phyloP scores from a whole-genome alignment of 1,284 basidiomycete species.

The Microbotryum lychnidis-dioicae region DNA sequence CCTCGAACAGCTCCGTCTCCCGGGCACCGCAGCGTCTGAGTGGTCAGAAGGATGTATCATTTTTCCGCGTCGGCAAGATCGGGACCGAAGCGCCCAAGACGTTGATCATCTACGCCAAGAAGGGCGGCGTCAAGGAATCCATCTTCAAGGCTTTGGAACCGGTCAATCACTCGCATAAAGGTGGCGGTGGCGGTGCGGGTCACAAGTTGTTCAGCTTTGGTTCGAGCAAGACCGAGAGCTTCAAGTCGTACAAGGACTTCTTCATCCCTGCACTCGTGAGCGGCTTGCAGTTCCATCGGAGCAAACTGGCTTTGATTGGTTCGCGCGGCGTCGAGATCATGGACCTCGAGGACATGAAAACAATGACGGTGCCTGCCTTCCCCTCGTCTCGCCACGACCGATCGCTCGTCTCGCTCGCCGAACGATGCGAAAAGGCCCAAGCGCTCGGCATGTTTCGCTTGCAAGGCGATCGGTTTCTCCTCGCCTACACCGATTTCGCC shows the following conservation, averaged over 20 bases:
- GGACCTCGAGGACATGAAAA: conserved; percentile 56
- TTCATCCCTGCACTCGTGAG: conserved; percentile 82
- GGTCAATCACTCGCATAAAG: conserved; percentile 70
- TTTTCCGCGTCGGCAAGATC: conserved; percentile 84
- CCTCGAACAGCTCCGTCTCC: conserved; percentile 15
- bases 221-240: conserved; percentile 71
- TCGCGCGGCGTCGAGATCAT: conserved; percentile 66
- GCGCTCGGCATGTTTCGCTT: conserved; percentile 84
- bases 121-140: conserved; percentile 80
- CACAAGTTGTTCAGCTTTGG: conserved; percentile 63
- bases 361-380: conserved; percentile 54
- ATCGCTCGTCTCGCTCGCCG: conserved; percentile 60
- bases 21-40: conserved; percentile 70
- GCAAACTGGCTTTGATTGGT: conserved; percentile 82
- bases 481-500: conserved; percentile 91
- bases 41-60: conserved; percentile 80
- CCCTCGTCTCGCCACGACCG: conserved; percentile 61
- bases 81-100: conserved; percentile 56
- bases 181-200: conserved; percentile 51
- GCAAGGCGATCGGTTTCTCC: conserved; percentile 65
- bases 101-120: conserved; percentile 85
- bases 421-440: conserved; percentile 65
- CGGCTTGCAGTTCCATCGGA: conserved; percentile 81
- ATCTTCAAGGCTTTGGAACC: conserved; percentile 92
- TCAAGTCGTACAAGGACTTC: conserved; percentile 76